phyloP scores from a whole-genome alignment of 2,329 filamentous ascomycete genomes.

The Cercospora zeina region DNA sequence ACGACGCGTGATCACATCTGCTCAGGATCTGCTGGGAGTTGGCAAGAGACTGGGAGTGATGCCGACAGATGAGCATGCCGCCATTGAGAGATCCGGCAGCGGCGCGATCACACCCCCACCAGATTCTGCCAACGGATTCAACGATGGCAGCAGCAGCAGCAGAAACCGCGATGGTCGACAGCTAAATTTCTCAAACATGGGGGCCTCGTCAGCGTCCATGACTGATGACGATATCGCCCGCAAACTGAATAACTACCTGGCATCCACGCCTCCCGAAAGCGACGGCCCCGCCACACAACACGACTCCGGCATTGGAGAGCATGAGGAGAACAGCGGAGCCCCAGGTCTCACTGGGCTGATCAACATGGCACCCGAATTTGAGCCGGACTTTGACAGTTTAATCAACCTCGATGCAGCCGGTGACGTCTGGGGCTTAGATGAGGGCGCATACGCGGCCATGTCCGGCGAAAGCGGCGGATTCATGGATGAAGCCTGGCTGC shows the following conservation, averaged over 20 bases:
- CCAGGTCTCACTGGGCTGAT: conserved; percentile 20
- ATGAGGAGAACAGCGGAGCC: conserved; percentile 4
- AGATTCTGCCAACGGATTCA: conserved; percentile 24
- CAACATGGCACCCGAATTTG: conserved; percentile 30
- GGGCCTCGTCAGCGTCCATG: conserved; percentile 17
- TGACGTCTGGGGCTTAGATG: conserved; percentile 39
- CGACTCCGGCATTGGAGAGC: conserved; percentile 11
- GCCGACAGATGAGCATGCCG: conserved; percentile 9
- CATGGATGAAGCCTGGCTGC: conserved; percentile 43
- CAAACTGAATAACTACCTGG: conserved; percentile 53
- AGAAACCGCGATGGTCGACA: background rate
- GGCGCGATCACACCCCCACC: conserved; percentile 39
- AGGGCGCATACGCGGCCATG: conserved; percentile 39
- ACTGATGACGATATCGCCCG: conserved; percentile 52
- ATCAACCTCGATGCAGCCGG: conserved; percentile 43
- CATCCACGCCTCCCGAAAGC: conserved; percentile 51
- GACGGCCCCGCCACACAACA: conserved; percentile 30
- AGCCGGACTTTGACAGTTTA: conserved; percentile 43
- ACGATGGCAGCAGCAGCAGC: conserved; percentile 1
- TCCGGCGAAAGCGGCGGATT: conserved; percentile 39
- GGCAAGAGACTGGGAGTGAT: conserved; percentile 45
- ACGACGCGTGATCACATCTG: conserved; percentile 42
- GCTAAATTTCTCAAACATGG: background rate
- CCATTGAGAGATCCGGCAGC: conserved; percentile 15
- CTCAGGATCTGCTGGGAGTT: conserved; percentile 51